Conservation (phyloP, 805 yeast genomes). For the Candida maesae region DNA sequence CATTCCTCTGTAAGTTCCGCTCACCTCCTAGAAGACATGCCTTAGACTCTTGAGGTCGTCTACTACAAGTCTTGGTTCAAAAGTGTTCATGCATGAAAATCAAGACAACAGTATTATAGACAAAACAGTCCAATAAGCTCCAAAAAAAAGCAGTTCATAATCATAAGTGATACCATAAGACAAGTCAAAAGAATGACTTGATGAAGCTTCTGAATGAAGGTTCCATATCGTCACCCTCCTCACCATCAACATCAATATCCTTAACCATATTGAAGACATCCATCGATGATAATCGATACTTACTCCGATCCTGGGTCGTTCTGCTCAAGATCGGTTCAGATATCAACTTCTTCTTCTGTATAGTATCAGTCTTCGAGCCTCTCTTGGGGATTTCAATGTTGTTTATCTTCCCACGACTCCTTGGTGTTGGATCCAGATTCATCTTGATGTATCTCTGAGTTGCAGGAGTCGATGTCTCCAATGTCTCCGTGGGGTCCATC, state of each 20-base stretch:
- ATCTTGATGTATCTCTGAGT: slow-evolving; percentile 23
- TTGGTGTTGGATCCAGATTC: slow-evolving; percentile 22
- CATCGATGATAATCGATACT: slow-evolving; percentile 21
- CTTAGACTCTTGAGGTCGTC: too few relatives aligned
- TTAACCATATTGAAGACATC: slow-evolving; percentile 24
- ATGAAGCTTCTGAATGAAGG: slow-evolving; percentile 20
- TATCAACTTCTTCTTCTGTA: too few relatives aligned
- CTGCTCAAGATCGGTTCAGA: slow-evolving; percentile 16
- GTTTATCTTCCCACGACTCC: slow-evolving; percentile 1
- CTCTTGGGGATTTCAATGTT: too few relatives aligned
- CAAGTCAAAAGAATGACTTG: slow-evolving; percentile 20
- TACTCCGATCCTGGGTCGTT: slow-evolving; percentile 1
- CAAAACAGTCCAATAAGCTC: too few relatives aligned
- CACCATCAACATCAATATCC: slow-evolving; percentile 19
- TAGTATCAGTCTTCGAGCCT: too few relatives aligned
- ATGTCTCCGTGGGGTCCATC: slow-evolving; percentile 44
- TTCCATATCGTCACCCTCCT: slow-evolving; percentile 9
- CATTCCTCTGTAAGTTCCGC: too few relatives aligned
- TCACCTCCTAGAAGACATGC: too few relatives aligned
- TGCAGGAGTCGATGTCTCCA: slow-evolving; percentile 20
- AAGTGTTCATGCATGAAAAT: not conserved
- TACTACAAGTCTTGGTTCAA: too few relatives aligned
- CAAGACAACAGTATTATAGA: slow-evolving; percentile 1
- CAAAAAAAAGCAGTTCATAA: not conserved
- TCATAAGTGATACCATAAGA: too few relatives aligned